Evolutionary conservation across 176 grass and related monocot genomes (phyloP).

Genomic region (Sorghum bicolor): Sorghum_bicolor_NCBIv3 NC_012871.2:66308501-66309000

Average conservation of each 20-base stretch:
- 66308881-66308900: slow-evolving; percentile 14
- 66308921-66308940: slow-evolving; percentile 48
- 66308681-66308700: slow-evolving; percentile 81
- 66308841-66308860: slow-evolving; percentile 19
- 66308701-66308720: slow-evolving; percentile 49
- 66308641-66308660: slow-evolving; percentile 41
- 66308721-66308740: slow-evolving; percentile 51
- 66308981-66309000: slow-evolving; percentile 60
- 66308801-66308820: slow-evolving; percentile 47
- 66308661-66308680: slow-evolving; percentile 58
- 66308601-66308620: background rate
- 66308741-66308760: slow-evolving; percentile 61
- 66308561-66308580: background rate
- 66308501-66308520: background rate
- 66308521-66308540: no score
- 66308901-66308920: slow-evolving; percentile 51
- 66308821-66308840: slow-evolving; percentile 56
- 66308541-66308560: no score
- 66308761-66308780: slow-evolving; percentile 46
- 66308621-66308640: slow-evolving; percentile 48
- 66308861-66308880: background rate
- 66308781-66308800: slow-evolving; percentile 55
- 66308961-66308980: slow-evolving; percentile 67
- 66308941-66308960: slow-evolving; percentile 60
- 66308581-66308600: background rate